Conservation (phyloP, 306 rosid genomes). For the Medicago truncatula region MtrunA17r5.0-ANR NC_053042.1:4367001-4367500, state of each 20-base stretch:
- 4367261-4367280: constrained; percentile 56
- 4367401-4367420: constrained; percentile 86
- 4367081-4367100: constrained; percentile 50
- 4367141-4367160: constrained; percentile 89
- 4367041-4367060: constrained; percentile 56
- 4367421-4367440: constrained; percentile 56
- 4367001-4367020: constrained; percentile 68
- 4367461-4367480: constrained; percentile 97
- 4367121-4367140: constrained; percentile 85
- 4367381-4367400: constrained; percentile 85
- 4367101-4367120: constrained; percentile 69
- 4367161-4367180: constrained; percentile 66
- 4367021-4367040: constrained; percentile 84
- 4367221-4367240: constrained; percentile 68
- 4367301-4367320: constrained; percentile 87
- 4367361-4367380: constrained; percentile 48
- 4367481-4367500: constrained; percentile 98
- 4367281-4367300: constrained; percentile 81
- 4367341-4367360: constrained; percentile 60
- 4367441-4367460: constrained; percentile 76
- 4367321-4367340: constrained; percentile 88
- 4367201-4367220: constrained; percentile 75
- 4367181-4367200: constrained; percentile 69
- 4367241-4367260: constrained; percentile 60
- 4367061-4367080: constrained; percentile 64